phyloP scores from a whole-genome alignment of 2,329 filamentous ascomycete species.

The Clonostachys rhizophaga region DNA sequence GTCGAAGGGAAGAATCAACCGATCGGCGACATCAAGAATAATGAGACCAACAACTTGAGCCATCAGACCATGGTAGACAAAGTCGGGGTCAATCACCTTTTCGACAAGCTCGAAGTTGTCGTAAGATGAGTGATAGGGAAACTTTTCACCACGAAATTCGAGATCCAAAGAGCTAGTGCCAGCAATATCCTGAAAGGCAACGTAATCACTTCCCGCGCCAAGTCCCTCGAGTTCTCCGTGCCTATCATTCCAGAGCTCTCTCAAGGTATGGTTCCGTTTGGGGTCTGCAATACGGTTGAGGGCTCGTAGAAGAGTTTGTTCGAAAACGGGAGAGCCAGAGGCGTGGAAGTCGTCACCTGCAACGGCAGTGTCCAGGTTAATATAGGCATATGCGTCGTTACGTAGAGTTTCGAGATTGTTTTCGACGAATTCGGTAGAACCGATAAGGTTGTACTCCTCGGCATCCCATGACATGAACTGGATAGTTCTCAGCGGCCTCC shows the following conservation, averaged over 20 bases:
- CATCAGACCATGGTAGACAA: constrained; percentile 74
- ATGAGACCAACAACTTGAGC: constrained; percentile 77
- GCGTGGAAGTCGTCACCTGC: constrained; percentile 72
- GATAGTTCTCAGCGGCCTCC: constrained; percentile 90
- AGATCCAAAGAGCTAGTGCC: constrained; percentile 87
- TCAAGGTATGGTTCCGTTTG: constrained; percentile 64
- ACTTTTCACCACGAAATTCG: constrained; percentile 63
- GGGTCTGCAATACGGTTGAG: constrained; percentile 74
- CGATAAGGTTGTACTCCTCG: constrained; percentile 87
- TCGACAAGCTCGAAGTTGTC: constrained; percentile 88
- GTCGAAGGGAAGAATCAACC: constrained; percentile 78
- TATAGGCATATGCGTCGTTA: constrained; percentile 73
- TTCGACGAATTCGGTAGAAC: constrained; percentile 93
- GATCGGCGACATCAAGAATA: constrained; percentile 80
- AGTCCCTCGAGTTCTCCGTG: constrained; percentile 60
- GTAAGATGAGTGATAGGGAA: constrained; percentile 79
- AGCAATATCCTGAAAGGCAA: constrained; percentile 86
- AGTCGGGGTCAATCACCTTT: constrained; percentile 73
- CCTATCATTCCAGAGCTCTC: constrained; percentile 69
- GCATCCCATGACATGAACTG: constrained; percentile 97
- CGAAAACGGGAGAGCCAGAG: constrained; percentile 75
- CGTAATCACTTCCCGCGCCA: constrained; percentile 75
- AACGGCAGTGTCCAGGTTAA: constrained; percentile 86
- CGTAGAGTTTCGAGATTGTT: constrained; percentile 71
- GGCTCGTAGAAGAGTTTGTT: constrained; percentile 65